phyloP scores from a whole-genome alignment of 805 yeast species.

The Candida silvicultrix region DNA sequence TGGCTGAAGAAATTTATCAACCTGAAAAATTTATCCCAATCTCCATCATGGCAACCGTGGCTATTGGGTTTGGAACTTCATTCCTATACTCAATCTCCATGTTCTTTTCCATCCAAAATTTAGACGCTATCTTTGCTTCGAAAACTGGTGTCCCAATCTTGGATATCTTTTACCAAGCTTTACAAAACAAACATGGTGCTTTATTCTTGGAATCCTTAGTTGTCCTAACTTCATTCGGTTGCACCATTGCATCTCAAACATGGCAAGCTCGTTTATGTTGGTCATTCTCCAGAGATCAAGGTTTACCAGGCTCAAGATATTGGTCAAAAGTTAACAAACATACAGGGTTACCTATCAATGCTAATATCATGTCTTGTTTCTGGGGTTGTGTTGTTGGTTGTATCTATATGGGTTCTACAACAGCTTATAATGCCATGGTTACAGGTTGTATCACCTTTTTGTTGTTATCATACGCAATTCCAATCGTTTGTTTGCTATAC shows the following conservation, averaged over 20 bases:
- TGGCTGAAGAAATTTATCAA: constrained; percentile 56
- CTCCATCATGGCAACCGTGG: constrained; percentile 56
- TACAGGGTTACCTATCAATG: constrained; percentile 51
- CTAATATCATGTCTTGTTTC: constrained; percentile 47
- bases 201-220: constrained; percentile 42
- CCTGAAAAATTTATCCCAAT: constrained; percentile 54
- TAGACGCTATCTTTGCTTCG: constrained; percentile 40
- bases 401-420: constrained; percentile 57
- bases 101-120: constrained; percentile 53
- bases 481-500: constrained; percentile 39
- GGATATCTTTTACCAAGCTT: constrained; percentile 56
- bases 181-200: constrained; percentile 48
- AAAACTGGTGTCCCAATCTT: constrained; percentile 55
- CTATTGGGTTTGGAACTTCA: constrained; percentile 60
- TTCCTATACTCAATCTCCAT: constrained; percentile 45
- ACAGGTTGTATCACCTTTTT: constrained; percentile 56
- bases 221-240: constrained; percentile 48
- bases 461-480: constrained; percentile 51
- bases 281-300: constrained; percentile 65
- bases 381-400: constrained; percentile 52
- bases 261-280: constrained; percentile 66
- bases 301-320: constrained; percentile 46
- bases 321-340: constrained; percentile 41
- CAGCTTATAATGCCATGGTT: constrained; percentile 63
- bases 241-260: constrained; percentile 56